Percentiles rank a stretch among this genome's conserved stretches.
phyloP scores from a whole-genome alignment of 495 filamentous ascomycete species.

The Lentithecium fluviatile region DNA sequence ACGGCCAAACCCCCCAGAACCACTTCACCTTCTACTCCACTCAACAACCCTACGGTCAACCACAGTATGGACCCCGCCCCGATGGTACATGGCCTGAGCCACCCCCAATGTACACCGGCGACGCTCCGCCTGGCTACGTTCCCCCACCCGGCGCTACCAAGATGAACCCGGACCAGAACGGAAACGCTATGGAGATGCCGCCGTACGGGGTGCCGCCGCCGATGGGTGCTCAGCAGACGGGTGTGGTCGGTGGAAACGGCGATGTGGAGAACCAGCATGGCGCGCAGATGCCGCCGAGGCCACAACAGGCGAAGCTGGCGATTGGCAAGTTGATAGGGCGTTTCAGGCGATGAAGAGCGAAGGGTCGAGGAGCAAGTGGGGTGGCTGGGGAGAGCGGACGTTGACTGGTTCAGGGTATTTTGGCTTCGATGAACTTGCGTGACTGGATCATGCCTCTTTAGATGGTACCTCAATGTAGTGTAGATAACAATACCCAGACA shows the following conservation, averaged over 20 bases:
- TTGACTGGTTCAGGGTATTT: neutral
- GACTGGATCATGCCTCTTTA: slow-evolving; percentile 7
- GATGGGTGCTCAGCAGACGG: slow-evolving; percentile 10
- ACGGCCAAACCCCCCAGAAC: slow-evolving; percentile 41
- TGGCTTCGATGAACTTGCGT: slow-evolving; percentile 2
- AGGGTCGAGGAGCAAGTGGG: neutral
- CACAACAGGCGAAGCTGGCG: slow-evolving; percentile 28
- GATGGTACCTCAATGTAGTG: slow-evolving; percentile 5
- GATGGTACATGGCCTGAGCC: slow-evolving; percentile 41
- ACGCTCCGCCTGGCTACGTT: slow-evolving; percentile 56
- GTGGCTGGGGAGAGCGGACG: neutral
- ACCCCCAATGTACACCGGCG: slow-evolving; percentile 49
- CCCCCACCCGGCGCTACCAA: slow-evolving; percentile 57
- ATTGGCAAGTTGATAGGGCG: slow-evolving; percentile 19
- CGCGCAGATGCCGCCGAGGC: slow-evolving; percentile 24
- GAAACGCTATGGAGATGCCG: slow-evolving; percentile 23
- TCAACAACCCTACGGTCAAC: slow-evolving; percentile 46
- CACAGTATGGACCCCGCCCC: slow-evolving; percentile 55
- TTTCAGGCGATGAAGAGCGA: slow-evolving; percentile 11
- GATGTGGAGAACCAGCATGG: slow-evolving; percentile 22
- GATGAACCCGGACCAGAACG: slow-evolving; percentile 54
- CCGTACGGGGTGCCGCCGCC: slow-evolving; percentile 7
- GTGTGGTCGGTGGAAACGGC: slow-evolving; percentile 3
- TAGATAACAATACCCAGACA: slow-evolving; percentile 5
- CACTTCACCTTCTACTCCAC: slow-evolving; percentile 47